Base-by-base conservation (phyloP, 1,284 basidiomycete genomes). In the Ceratobasidium sp. region DNA sequence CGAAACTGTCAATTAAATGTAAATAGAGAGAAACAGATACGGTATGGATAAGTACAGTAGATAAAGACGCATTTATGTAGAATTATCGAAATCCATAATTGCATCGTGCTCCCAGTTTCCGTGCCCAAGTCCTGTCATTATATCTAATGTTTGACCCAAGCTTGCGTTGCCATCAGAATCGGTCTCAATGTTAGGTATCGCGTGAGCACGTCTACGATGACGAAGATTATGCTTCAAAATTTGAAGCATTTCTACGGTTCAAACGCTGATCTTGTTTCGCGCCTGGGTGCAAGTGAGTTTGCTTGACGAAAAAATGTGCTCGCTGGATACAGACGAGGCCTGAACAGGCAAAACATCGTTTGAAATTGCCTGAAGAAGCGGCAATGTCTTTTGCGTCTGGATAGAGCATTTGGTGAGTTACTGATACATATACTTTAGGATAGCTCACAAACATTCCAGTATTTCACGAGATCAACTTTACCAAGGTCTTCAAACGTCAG, bases 271-370 rank as follows among this genome's bases (percentile, higher is more conserved):
- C 26, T 57, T 56, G 38, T 71, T 71, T 12, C 69, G 69, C 26
- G 33, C 52, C 56, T 42, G 69, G 2, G 69, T 71, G 69, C 69
- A 71, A 46, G 64, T 77, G 17, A 71, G 42, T 46, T 61, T 59
- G 44, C 52, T 71, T 23, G 56, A 61, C n/a, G 56, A 61, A 28
- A 71, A 61, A 9, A 71, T 54, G 20, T 42, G 54, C 42, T 71
- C 68, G 9, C 52, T 57, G 2, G 69, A 71, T 1, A 59, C 69
- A 12, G 54, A 71, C 17, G 69, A 61, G 33, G 69, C 69, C 28
- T 68, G 57, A 7, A 26, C 28, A 33, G 57, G 57, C 13, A 38
- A 17, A 13, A 71, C 42, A 33, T 71, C 56, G n/a, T 57, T 44
- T 13, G 54, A 40, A 3, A 71, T 33, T 48, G 20, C 15, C 23